These are phyloP conservation scores for Crithidia thermophila DNA, from an alignment of 208 protist species.

Conservation along the genomic window DNA sequence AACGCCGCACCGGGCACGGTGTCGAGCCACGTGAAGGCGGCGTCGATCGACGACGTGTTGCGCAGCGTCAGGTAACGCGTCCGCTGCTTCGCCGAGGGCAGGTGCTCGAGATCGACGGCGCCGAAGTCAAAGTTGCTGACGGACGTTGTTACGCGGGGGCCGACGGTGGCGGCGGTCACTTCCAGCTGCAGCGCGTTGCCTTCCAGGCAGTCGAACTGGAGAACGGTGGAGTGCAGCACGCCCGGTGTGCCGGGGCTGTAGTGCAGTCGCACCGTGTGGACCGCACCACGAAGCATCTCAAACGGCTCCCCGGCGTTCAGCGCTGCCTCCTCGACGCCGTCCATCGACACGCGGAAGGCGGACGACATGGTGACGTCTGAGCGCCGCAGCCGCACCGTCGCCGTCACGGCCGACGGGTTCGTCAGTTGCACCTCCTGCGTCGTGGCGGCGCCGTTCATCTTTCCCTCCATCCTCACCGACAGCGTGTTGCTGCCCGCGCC, in stretches of 20 bases:
- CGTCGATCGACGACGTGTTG: conserved; percentile 53
- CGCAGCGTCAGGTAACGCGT: conserved; percentile 36
- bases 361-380: conserved; percentile 37
- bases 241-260: conserved; percentile 54
- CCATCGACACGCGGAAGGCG: conserved; percentile 46
- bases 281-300: conserved; percentile 50
- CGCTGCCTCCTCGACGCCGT: neutral
- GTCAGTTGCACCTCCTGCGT: conserved; percentile 53
- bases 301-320: conserved; percentile 18
- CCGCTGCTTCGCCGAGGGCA: conserved; percentile 31
- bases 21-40: conserved; percentile 25
- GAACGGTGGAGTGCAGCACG: conserved; percentile 37
- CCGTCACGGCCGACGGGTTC: conserved; percentile 84
- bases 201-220: conserved; percentile 51
- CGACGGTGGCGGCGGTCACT: conserved; percentile 41
- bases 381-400: conserved; percentile 44
- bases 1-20: conserved; percentile 69
- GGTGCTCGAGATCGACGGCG: conserved; percentile 66
- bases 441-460: conserved; percentile 28
- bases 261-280: conserved; percentile 45
- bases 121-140: conserved; percentile 78
- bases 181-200: conserved; percentile 72
- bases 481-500: conserved; percentile 56
- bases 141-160: conserved; percentile 61
- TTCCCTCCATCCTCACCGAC: conserved; percentile 36